phyloP scores from a whole-genome alignment of 2,329 filamentous ascomycete genomes.

The Fusarium vanettenii region DNA sequence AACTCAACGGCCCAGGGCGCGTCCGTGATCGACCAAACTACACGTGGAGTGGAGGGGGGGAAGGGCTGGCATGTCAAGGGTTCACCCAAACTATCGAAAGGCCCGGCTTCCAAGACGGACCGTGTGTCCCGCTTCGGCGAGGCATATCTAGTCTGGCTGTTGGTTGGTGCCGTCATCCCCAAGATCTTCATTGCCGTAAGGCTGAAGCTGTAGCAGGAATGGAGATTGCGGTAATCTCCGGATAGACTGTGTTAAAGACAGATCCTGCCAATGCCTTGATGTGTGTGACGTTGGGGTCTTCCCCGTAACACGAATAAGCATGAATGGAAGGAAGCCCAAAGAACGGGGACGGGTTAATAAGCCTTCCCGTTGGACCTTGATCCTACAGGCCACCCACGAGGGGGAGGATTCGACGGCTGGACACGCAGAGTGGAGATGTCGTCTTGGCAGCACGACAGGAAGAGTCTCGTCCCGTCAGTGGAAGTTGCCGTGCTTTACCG shows the following conservation, averaged over 20 bases:
- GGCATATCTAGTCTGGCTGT: background rate
- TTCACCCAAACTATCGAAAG: background rate
- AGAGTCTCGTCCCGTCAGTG: background rate
- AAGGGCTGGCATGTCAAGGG: background rate
- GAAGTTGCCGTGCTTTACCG: conserved; percentile 14
- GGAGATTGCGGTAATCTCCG: conserved; percentile 1
- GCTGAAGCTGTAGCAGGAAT: conserved; percentile 12
- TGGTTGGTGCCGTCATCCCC: background rate
- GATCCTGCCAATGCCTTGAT: background rate
- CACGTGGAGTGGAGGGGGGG: background rate
- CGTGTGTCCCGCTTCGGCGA: conserved; percentile 16
- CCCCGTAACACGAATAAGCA: background rate
- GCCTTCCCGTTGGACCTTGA: background rate
- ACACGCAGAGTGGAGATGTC: background rate
- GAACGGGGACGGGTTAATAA: background rate
- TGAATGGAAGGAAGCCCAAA: background rate
- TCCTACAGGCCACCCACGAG: background rate
- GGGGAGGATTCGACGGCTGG: background rate
- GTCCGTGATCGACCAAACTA: background rate
- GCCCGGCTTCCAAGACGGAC: conserved; percentile 14
- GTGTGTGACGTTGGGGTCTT: background rate
- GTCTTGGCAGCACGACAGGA: conserved; percentile 10
- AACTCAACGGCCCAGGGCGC: background rate
- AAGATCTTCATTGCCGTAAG: conserved; percentile 18
- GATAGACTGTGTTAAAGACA: background rate